Base-by-base conservation (phyloP, 1,284 basidiomycete genomes). In the Hypsizygus ulmarius region DNA sequence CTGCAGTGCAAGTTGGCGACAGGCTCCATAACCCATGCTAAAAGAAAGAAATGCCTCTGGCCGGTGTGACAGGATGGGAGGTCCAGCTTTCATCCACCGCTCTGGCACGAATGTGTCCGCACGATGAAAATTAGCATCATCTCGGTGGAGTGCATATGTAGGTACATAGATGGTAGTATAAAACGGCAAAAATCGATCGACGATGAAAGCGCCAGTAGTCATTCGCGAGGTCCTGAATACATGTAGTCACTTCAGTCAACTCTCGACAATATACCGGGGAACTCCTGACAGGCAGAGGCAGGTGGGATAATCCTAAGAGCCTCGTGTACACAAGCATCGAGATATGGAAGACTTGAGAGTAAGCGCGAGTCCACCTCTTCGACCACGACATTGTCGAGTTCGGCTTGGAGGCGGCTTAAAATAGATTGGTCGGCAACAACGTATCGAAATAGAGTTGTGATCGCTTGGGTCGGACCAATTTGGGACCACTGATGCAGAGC, bases 301-400 rank as follows among this genome's bases (percentile, higher is more conserved):
- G 50, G 50, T 8, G 50, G 46, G 10, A 51, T 36, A 11, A 51
- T 5, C 6, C 49, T 25, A 9, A 51, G 37, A 10, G 35, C 44
- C 19, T 51, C 49, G 28, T 51, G 50, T 3, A 51, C 30, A 18
- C 50, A 48, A 2, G 50, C 50, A 45, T 51, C 42, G 12, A 51
- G 50, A n/a, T 40, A 50, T n/a, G 14, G 49, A 32, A 43, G 32
- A 11, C 39, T 47, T 21, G 39, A 1, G 18, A 51, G 16, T 16
- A 39, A 30, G 10, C 10, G 40, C 15, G 45, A 35, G 39, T 50
- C 49, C 3, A 40, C 21, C 12, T 29, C 5, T 16, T 33, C 33
- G 15, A 44, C 37, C 36, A 29, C 46, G 2, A 38, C 36, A 10
- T 18, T 12, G 25, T 21, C 4, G 12, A 48, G 28, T 19, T 51